Evolutionary conservation across 192 early-diverging fungal genomes (phyloP).

Genomic region (Geranomyces variabilis): DNA sequence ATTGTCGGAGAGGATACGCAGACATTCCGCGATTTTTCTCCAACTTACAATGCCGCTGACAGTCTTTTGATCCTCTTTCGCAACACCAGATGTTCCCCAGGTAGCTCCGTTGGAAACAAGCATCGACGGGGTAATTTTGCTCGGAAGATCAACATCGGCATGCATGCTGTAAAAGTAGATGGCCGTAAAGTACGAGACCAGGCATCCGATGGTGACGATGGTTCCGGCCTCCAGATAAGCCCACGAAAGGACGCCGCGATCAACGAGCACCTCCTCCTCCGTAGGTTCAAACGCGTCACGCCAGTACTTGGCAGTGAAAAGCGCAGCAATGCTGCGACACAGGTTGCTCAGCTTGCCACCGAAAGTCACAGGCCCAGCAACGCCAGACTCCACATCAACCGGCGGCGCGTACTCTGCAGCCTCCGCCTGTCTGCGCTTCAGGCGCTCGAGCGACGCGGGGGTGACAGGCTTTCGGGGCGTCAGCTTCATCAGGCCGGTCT

Average conservation of each 20-base stretch:
- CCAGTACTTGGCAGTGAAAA: constrained; percentile 40
- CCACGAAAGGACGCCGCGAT: constrained; percentile 78
- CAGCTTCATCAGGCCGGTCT: constrained; percentile 80
- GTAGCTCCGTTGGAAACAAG: constrained; percentile 39
- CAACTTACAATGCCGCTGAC: constrained; percentile 29
- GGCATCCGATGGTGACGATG: constrained; percentile 73
- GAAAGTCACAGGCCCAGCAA: not conserved
- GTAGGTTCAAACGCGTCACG: constrained; percentile 56
- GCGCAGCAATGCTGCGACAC: not conserved
- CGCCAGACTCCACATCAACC: constrained; percentile 33
- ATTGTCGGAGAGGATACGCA: not conserved
- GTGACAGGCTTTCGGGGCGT: constrained; percentile 90
- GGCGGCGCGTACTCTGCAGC: constrained; percentile 26
- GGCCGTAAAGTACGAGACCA: constrained; percentile 79
- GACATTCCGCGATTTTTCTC: not conserved
- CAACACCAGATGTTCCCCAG: constrained; percentile 46
- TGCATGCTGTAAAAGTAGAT: constrained; percentile 58
- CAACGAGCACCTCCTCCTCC: constrained; percentile 89
- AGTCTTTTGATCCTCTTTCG: constrained; percentile 45
- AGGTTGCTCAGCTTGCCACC: not conserved
- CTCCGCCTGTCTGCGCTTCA: constrained; percentile 52
- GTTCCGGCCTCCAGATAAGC: constrained; percentile 85
- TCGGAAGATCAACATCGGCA: too few species aligned
- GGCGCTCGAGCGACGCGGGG: constrained; percentile 68
- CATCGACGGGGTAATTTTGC: constrained; percentile 54